Base-by-base conservation (phyloP, 2,329 filamentous ascomycete species). In the Aspergillus sclerotialis region DNA sequence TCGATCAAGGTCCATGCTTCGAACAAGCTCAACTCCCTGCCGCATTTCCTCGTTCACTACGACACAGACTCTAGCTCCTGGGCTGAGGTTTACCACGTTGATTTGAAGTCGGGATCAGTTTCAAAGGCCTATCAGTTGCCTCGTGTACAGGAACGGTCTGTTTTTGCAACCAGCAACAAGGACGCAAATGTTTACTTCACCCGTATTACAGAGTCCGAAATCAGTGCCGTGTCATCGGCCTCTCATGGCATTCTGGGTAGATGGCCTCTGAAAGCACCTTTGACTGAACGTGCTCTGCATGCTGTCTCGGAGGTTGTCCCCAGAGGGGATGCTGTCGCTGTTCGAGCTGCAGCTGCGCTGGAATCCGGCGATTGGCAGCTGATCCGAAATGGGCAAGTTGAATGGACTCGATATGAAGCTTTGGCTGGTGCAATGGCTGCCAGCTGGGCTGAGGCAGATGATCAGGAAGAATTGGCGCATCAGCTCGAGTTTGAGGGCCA, bases 141-240 rank as follows among this genome's bases (percentile, higher is more conserved):
- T 0, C 76, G 78, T 33, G 60, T 88, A 13, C 61, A 74, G 15
- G 85, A 83, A 1, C 69, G 68, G 26, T 88, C 87, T 15, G 78
- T 82, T 1, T 86, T 95, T 55, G 83, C 88, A 0, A 82, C 78
- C 1, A 92, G 82, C 61, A 84, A 80, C 2, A 75, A 77, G 26
- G 83, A 81, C 39, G 79, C 83, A 13, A 89, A 92, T 50, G 82
- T 94, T 6, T 95, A 87, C 65, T 94, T 96, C 57, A 89, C 84
- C 2, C 79, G 89, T 39, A 71, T 92, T 40, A 88, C 85, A 0
- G 69, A 79, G 21, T 77, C 82, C 7, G 85, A 94, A 52, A 70
- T 87, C 2, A 69, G 75, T 18, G 69, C 94, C 16, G 72, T 85
- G 5, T 86, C 85, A 2, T 93, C 88, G 0, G 70, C 70, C 17